Evolutionary conservation across 371 early-diverging fungal species (phyloP).

Genomic region (Mucor lusitanicus): DNA sequence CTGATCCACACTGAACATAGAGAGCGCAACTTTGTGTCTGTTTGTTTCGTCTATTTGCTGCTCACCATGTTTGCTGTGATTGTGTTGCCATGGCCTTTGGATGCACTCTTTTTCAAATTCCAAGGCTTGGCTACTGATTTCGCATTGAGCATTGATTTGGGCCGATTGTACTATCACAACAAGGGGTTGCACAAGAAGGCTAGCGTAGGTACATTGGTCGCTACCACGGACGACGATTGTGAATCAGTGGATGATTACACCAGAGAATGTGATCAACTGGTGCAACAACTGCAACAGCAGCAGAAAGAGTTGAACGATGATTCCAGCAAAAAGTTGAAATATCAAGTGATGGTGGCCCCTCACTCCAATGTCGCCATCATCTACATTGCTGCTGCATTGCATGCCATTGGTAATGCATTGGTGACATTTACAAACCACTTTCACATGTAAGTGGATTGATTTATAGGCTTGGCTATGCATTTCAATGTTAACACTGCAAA

Average conservation of each 20-base stretch:
- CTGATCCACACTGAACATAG: not conserved
- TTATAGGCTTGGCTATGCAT: not conserved
- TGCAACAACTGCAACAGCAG: conserved; percentile 2
- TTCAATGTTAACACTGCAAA: not conserved
- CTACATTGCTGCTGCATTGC: conserved; percentile 22
- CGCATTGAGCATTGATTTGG: conserved; percentile 36
- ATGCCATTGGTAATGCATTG: conserved; percentile 28
- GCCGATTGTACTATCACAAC: conserved; percentile 37
- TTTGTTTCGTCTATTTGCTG: conserved; percentile 36
- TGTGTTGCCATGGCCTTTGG: conserved; percentile 47
- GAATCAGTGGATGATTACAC: conserved; percentile 2
- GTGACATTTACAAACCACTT: conserved; percentile 24
- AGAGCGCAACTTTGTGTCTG: conserved; percentile 32
- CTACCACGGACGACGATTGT: not conserved
- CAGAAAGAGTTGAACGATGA: conserved; percentile 3
- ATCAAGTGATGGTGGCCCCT: conserved; percentile 6
- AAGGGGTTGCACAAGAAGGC: conserved; percentile 5
- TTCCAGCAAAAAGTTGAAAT: conserved; percentile 4
- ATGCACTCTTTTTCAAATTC: conserved; percentile 55
- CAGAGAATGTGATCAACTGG: conserved; percentile 1
- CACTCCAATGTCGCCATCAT: conserved; percentile 21
- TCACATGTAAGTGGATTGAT: conserved; percentile 7
- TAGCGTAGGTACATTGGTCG: conserved; percentile 3
- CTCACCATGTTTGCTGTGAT: conserved; percentile 33
- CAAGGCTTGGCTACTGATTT: conserved; percentile 55